phyloP scores from a whole-genome alignment of 2,329 filamentous ascomycete species.

The Fusarium sp. region DNA sequence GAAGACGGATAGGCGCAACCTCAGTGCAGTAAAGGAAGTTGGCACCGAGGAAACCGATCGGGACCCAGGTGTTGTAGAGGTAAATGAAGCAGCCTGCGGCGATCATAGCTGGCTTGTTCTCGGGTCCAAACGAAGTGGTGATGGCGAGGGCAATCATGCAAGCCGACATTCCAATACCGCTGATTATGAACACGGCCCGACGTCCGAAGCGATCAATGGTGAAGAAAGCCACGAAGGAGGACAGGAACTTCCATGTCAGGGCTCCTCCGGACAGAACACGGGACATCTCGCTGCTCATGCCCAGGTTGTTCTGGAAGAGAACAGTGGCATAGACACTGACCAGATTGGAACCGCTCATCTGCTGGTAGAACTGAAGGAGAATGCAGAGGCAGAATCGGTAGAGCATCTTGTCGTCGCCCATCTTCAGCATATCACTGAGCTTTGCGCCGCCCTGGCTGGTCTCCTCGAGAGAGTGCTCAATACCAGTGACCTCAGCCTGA shows the following conservation, averaged over 20 bases:
- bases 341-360: conserved; percentile 49
- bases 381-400: conserved; percentile 60
- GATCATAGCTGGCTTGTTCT: conserved; percentile 44
- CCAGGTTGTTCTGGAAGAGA: conserved; percentile 49
- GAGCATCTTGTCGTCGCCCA: conserved; percentile 65
- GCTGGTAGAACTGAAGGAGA: conserved; percentile 52
- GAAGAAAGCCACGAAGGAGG: conserved; percentile 49
- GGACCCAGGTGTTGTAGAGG: conserved; percentile 78
- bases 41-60: conserved; percentile 74
- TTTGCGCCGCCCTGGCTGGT: conserved; percentile 55
- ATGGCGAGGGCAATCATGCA: conserved; percentile 50
- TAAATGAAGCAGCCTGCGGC: conserved; percentile 67
- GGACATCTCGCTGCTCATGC: conserved; percentile 40
- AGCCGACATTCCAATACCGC: conserved; percentile 46
- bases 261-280: conserved; percentile 47
- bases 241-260: conserved; percentile 53
- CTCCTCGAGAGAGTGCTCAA: conserved; percentile 65
- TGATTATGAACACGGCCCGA: conserved; percentile 46
- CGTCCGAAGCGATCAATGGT: conserved; percentile 51
- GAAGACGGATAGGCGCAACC: conserved; percentile 64
- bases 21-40: conserved; percentile 73
- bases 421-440: conserved; percentile 62
- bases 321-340: conserved; percentile 51
- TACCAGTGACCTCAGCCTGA: conserved; percentile 61
- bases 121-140: conserved; percentile 40